These are phyloP conservation scores for Fraxinus platypoda DNA, from an alignment of 305 asterid genomes.

Conservation along the genomic window DNA sequence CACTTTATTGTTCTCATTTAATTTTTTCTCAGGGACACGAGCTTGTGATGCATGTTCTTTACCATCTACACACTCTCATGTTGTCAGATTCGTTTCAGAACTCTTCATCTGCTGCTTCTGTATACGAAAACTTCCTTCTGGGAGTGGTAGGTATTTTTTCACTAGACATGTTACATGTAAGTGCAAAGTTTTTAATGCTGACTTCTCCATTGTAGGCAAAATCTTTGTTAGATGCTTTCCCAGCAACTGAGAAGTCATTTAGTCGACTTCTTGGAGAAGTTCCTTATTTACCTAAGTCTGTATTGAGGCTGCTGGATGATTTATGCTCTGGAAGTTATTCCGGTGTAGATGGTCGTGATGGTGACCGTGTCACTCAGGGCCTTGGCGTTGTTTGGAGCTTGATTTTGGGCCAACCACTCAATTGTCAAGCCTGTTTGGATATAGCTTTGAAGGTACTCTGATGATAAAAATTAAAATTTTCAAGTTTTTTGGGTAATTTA, in stretches of 20 bases:
- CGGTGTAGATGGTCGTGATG: slow-evolving; percentile 63
- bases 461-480: slow-evolving; percentile 15
- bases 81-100: slow-evolving; percentile 51
- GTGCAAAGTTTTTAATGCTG: slow-evolving; percentile 26
- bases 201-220: slow-evolving; percentile 62
- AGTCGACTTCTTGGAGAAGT: slow-evolving; percentile 94
- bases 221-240: slow-evolving; percentile 67
- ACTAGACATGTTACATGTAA: slow-evolving; percentile 7
- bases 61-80: slow-evolving; percentile 71
- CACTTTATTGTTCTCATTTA: slow-evolving; percentile 18
- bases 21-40: slow-evolving; percentile 76
- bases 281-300: slow-evolving; percentile 82
- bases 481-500: slow-evolving; percentile 11
- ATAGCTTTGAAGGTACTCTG: slow-evolving; percentile 81
- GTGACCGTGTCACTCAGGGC: slow-evolving; percentile 97
- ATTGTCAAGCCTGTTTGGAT: slow-evolving; percentile 88
- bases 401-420: slow-evolving; percentile 74
- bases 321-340: slow-evolving; percentile 61
- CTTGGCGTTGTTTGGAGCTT: slow-evolving; percentile 95
- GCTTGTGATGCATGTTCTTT: slow-evolving; percentile 83
- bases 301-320: slow-evolving; percentile 69
- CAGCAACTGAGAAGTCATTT: slow-evolving; percentile 91
- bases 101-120: slow-evolving; percentile 55
- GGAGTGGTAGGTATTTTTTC: slow-evolving; percentile 68
- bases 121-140: slow-evolving; percentile 74